phyloP scores from a whole-genome alignment of 169 alveolate species.

The Besnoitia besnoiti region DNA sequence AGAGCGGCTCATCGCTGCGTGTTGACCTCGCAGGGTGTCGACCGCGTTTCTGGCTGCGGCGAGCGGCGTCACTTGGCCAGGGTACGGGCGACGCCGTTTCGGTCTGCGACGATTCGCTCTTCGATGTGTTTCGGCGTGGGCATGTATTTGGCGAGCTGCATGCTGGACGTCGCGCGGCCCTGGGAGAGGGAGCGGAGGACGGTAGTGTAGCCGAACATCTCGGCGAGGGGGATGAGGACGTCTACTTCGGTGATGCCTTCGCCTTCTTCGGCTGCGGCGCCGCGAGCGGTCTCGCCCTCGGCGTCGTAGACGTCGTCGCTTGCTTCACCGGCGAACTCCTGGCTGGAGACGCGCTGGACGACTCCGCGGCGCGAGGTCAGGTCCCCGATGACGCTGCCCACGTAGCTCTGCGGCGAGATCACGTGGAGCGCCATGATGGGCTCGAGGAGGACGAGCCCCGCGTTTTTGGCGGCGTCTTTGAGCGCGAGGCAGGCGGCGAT shows the following conservation, averaged over 20 bases:
- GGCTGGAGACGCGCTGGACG: slow-evolving; percentile 49
- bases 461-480: slow-evolving; percentile 84
- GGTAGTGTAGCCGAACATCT: slow-evolving; percentile 86
- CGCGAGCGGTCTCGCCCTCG: neutral
- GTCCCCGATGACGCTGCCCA: slow-evolving; percentile 82
- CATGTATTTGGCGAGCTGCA: slow-evolving; percentile 84
- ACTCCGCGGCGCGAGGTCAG: slow-evolving; percentile 79
- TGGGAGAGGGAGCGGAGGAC: slow-evolving; percentile 84
- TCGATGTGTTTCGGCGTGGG: slow-evolving; percentile 74
- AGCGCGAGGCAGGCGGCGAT: slow-evolving; percentile 85
- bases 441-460: slow-evolving; percentile 84
- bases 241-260: slow-evolving; percentile 50
- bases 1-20: too few relatives aligned
- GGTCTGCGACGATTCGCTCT: slow-evolving; percentile 39
- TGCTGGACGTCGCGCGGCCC: slow-evolving; percentile 85
- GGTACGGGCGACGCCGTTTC: slow-evolving; percentile 6
- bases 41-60: too few relatives aligned
- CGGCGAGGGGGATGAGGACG: slow-evolving; percentile 82
- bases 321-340: slow-evolving; percentile 38
- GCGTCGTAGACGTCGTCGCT: slow-evolving; percentile 62
- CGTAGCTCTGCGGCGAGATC: slow-evolving; percentile 79
- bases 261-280: neutral
- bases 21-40: too few relatives aligned
- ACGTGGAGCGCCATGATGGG: slow-evolving; percentile 88
- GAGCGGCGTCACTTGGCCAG: too few relatives aligned